Base-by-base conservation (phyloP, 75 land plant genomes). In the Picea sitchensis region DNA sequence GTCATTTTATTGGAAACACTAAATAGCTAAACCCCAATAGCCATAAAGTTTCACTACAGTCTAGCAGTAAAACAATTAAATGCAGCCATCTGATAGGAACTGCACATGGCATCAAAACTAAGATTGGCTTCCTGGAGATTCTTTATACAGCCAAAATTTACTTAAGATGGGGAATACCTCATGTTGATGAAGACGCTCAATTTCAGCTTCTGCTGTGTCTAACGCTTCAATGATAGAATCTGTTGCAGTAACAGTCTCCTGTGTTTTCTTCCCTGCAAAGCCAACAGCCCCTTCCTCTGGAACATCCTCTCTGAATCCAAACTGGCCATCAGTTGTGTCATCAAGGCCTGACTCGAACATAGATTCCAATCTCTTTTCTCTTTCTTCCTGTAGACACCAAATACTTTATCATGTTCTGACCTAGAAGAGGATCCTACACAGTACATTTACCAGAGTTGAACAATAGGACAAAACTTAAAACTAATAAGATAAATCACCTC, bases 251-350 rank as follows among this genome's bases (percentile, higher is more conserved):
- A 98, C 76, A 23, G 96, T 90, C 79, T 95, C 98, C 60, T 87
- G 82, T 21, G 99, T 92, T 75, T 92, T 88, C 79, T 86, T 93
- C 59, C 99, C 98, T 32, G 99, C 95, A 61, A 98, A 79, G 14
- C 86, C 96, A 15, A 92, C 94, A 64, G 88, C 91, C 32, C 96
- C 98, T 78, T 95, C 95, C 71, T 95, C 98, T 60, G 98, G 96
- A 69, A 90, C 15, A 61, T 89, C 92, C 77, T 92, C 93, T 69
- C 80, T 87, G 15, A 88, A 87, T 23, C 80, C 88, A 82, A 92
- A 83, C 71, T 72, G 85, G 58, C 83, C 83, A 57, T 92, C 95
- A 63, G 78, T 72, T 61, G 82, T 58, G 80, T 81, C 81, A 54
- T 95, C 98, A 51, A 85, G 78, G 81, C 86, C 94, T 77, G 96